Evolutionary conservation across 257 asterid species (phyloP).

Genomic region (Knoxia roxburghii): DNA sequence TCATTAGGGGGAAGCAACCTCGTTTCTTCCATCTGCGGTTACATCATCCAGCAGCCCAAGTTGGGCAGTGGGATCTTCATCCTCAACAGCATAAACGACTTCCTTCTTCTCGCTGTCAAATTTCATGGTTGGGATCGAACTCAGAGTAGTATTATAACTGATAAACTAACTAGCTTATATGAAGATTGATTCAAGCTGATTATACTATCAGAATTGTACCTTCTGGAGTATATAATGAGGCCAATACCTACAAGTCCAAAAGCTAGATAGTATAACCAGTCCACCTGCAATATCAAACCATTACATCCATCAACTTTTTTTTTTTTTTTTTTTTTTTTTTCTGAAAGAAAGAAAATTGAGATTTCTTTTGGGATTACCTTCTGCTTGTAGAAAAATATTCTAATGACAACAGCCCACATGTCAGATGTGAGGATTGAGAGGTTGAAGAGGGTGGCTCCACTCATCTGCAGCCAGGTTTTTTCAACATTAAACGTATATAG

Average conservation of each 20-base stretch:
- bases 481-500: neutral
- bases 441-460: conserved; percentile 74
- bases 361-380: too few species aligned
- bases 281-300: conserved; percentile 44
- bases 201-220: conserved; percentile 22
- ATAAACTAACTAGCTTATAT: too few species aligned
- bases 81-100: conserved; percentile 9
- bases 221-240: conserved; percentile 46
- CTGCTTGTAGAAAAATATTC: conserved; percentile 67
- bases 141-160: neutral
- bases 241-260: conserved; percentile 54
- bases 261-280: conserved; percentile 60
- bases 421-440: conserved; percentile 77
- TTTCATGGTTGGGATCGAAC: neutral
- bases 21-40: conserved; percentile 14
- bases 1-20: neutral
- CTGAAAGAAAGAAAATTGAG: too few species aligned
- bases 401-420: conserved; percentile 72
- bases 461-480: conserved; percentile 34
- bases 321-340: too few species aligned
- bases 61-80: conserved; percentile 21
- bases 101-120: conserved; percentile 35
- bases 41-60: conserved; percentile 38
- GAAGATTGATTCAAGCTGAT: neutral
- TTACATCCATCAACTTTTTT: too few species aligned